Conservation (phyloP, 495 filamentous ascomycete species). For the Chlorociboria aeruginascens region DNA sequence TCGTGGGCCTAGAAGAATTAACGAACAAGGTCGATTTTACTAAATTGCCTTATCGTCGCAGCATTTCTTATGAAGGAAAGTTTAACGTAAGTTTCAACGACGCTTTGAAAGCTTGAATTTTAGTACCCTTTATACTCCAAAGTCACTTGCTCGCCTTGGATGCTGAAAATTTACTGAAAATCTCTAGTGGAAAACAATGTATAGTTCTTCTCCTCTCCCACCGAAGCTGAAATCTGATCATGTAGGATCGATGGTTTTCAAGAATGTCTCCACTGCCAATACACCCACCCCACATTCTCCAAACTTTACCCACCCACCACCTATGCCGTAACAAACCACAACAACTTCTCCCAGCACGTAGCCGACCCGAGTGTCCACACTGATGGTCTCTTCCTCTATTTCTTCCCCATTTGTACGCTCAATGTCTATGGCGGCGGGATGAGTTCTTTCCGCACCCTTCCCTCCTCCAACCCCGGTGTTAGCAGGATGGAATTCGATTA, state of each 20-base stretch:
- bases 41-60: constrained; percentile 39
- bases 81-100: constrained; percentile 29
- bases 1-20: constrained; percentile 39
- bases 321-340: constrained; percentile 43
- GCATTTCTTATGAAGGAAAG: constrained; percentile 42
- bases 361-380: constrained; percentile 38
- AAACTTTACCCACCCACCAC: constrained; percentile 46
- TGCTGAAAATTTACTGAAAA: too few species aligned
- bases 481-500: constrained; percentile 55
- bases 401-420: constrained; percentile 49
- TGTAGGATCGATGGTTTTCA: constrained; percentile 48
- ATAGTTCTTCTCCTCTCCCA: neutral
- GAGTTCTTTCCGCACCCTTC: constrained; percentile 47
- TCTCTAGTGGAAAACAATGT: constrained; percentile 46
- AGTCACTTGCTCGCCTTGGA: too few species aligned
- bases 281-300: constrained; percentile 49
- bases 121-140: too few species aligned
- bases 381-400: constrained; percentile 38
- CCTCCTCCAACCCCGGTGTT: constrained; percentile 37
- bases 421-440: constrained; percentile 52
- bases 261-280: constrained; percentile 52
- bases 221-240: neutral
- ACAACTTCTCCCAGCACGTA: constrained; percentile 47
- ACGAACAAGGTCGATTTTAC: constrained; percentile 44
- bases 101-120: too few species aligned